These are phyloP conservation scores for Chalciporus piperatus DNA, from an alignment of 768 basidiomycete species.

Conservation along the genomic window DNA sequence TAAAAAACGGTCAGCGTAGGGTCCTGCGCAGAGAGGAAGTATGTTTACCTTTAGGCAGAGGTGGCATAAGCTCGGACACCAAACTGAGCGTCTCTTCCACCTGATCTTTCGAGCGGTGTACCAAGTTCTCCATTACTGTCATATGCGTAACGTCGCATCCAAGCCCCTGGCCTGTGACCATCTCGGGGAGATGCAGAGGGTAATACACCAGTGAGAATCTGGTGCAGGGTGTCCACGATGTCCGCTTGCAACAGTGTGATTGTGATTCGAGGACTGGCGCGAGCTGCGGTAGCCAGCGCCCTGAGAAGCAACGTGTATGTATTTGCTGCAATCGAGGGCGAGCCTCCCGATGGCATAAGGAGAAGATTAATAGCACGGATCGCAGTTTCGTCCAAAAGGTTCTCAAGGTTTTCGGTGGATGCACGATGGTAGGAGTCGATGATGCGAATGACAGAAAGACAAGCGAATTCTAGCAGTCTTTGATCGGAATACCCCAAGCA, in stretches of 20 bases:
- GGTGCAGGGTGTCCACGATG: slow-evolving; percentile 89
- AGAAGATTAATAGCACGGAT: slow-evolving; percentile 84
- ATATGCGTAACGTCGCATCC: slow-evolving; percentile 91
- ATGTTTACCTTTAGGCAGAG: slow-evolving; percentile 72
- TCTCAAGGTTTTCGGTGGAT: slow-evolving; percentile 82
- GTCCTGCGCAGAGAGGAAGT: no score
- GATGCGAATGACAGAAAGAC: slow-evolving; percentile 90
- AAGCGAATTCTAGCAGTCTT: slow-evolving; percentile 95
- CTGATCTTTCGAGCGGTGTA: slow-evolving; percentile 95
- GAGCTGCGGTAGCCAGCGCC: slow-evolving; percentile 83
- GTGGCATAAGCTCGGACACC: slow-evolving; percentile 89
- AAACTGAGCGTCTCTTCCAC: slow-evolving; percentile 91
- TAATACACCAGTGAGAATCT: slow-evolving; percentile 91
- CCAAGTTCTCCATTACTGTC: slow-evolving; percentile 97
- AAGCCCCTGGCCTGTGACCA: slow-evolving; percentile 72
- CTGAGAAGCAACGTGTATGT: slow-evolving; percentile 89
- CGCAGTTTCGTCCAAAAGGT: slow-evolving; percentile 73
- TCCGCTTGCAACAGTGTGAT: slow-evolving; percentile 86
- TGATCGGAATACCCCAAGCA: slow-evolving; percentile 92
- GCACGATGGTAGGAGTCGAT: slow-evolving; percentile 90
- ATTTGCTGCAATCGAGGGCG: slow-evolving; percentile 78
- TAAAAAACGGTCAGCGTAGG: no score
- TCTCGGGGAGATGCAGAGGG: slow-evolving; percentile 58
- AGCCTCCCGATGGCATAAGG: slow-evolving; percentile 81
- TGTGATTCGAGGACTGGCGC: slow-evolving; percentile 85